These are phyloP conservation scores for Erysimum cheiri DNA, from an alignment of 441 rosid species.

Conservation along the genomic window DNA sequence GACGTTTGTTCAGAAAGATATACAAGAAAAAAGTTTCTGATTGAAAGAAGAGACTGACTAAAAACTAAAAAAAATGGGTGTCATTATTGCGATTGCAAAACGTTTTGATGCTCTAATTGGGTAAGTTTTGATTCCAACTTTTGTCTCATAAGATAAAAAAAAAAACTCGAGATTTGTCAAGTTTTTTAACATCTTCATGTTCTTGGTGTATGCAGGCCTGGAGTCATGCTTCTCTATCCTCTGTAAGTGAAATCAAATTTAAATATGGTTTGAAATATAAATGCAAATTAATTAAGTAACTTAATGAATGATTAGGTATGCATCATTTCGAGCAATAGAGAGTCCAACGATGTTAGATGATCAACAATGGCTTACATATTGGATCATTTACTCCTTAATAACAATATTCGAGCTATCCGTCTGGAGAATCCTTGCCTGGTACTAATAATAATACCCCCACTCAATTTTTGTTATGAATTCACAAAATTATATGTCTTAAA, in stretches of 20 bases:
- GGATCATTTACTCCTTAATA: constrained; percentile 73
- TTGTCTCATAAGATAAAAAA: not conserved
- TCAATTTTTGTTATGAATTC: not conserved
- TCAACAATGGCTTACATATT: constrained; percentile 81
- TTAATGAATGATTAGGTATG: constrained; percentile 50
- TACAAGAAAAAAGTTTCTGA: not conserved
- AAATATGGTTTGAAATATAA: not conserved
- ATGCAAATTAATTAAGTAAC: not conserved
- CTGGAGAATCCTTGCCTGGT: constrained; percentile 63
- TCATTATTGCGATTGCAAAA: constrained; percentile 59
- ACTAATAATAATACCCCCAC: constrained; percentile 7
- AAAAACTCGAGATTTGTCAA: not conserved
- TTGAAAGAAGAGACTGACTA: not conserved
- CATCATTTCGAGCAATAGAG: constrained; percentile 74
- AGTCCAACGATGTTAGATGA: constrained; percentile 67
- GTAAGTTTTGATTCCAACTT: constrained; percentile 43
- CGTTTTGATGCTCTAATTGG: constrained; percentile 75
- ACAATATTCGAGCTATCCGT: constrained; percentile 64
- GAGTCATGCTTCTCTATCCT: constrained; percentile 88
- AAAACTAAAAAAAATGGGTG: constrained; percentile 58
- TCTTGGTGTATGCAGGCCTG: constrained; percentile 62
- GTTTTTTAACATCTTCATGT: constrained; percentile 20
- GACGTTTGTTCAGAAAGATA: constrained; percentile 40
- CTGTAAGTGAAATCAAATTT: constrained; percentile 57
- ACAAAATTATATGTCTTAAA: not conserved